Conservation (phyloP, 2,329 filamentous ascomycete species). For the Septoria linicola region DNA sequence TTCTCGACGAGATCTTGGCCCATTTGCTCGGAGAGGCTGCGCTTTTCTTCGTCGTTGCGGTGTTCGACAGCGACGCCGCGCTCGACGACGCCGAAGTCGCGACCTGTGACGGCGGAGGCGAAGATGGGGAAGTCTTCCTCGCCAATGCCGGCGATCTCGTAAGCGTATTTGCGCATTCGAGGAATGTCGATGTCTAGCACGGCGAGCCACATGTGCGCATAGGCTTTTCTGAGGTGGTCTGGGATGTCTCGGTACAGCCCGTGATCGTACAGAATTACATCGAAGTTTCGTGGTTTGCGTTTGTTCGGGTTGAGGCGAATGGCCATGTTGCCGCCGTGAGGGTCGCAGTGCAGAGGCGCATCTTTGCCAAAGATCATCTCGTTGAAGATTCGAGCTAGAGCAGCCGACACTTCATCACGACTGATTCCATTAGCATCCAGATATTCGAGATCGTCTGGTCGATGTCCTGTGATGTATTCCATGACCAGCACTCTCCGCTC, state of each 20-base stretch:
- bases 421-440: constrained; percentile 85
- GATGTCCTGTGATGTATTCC: constrained; percentile 83
- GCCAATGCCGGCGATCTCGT: constrained; percentile 82
- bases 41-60: constrained; percentile 74
- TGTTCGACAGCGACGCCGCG: constrained; percentile 54
- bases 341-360: constrained; percentile 92
- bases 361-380: constrained; percentile 96
- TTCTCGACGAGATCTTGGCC: constrained; percentile 79
- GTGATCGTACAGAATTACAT: constrained; percentile 94
- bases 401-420: constrained; percentile 90
- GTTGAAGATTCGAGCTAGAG: constrained; percentile 90
- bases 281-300: constrained; percentile 71
- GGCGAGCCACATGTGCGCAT: constrained; percentile 96
- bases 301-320: constrained; percentile 71
- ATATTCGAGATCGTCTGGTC: constrained; percentile 85
- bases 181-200: constrained; percentile 86
- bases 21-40: constrained; percentile 78
- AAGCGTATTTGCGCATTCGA: constrained; percentile 82
- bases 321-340: constrained; percentile 93
- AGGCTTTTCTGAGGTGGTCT: constrained; percentile 71
- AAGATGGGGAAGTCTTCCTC: constrained; percentile 94
- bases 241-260: constrained; percentile 94
- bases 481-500: constrained; percentile 89
- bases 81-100: constrained; percentile 78
- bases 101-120: constrained; percentile 90